phyloP scores from a whole-genome alignment of 805 yeast genomes.

The Blastobotrys parvus region DNA sequence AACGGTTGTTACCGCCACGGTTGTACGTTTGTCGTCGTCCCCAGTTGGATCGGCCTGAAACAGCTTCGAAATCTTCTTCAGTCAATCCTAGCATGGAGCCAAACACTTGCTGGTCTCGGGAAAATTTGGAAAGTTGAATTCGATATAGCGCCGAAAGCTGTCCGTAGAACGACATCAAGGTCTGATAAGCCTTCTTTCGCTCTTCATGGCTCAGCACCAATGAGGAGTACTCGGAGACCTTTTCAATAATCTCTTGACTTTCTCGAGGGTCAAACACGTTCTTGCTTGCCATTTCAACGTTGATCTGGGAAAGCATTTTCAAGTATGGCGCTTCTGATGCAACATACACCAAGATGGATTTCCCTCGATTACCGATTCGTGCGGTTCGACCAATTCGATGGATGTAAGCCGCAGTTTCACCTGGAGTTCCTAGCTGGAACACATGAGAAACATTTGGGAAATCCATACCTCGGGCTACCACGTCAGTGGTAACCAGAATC shows the following conservation, averaged over 20 bases:
- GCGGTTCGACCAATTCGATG: slow-evolving; percentile 97
- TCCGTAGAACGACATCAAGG: slow-evolving; percentile 6
- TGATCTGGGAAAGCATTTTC: slow-evolving; percentile 16
- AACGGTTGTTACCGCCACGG: too few species aligned
- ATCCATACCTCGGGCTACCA: slow-evolving; percentile 95
- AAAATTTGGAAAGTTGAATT: neutral
- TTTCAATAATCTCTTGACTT: neutral
- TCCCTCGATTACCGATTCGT: slow-evolving; percentile 77
- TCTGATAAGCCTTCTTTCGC: neutral
- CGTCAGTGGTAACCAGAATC: slow-evolving; percentile 77
- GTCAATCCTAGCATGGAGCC: slow-evolving; percentile 1
- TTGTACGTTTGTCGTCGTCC: too few species aligned
- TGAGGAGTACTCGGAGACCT: neutral
- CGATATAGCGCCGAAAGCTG: neutral
- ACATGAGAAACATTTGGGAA: slow-evolving; percentile 84
- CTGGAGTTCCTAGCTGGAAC: slow-evolving; percentile 71
- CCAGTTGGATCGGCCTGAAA: neutral
- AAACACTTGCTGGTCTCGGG: slow-evolving; percentile 4
- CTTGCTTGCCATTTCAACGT: slow-evolving; percentile 3
- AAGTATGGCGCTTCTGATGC: slow-evolving; percentile 51
- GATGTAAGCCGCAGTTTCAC: slow-evolving; percentile 67
- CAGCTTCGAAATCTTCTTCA: neutral
- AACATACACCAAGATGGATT: slow-evolving; percentile 53
- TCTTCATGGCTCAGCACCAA: slow-evolving; percentile 1
- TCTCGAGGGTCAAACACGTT: slow-evolving; percentile 1